Evolutionary conservation across 768 basidiomycete species (phyloP), one percentile per base, ranked within the genome.

Genomic region (Lentinula edodes): DNA sequence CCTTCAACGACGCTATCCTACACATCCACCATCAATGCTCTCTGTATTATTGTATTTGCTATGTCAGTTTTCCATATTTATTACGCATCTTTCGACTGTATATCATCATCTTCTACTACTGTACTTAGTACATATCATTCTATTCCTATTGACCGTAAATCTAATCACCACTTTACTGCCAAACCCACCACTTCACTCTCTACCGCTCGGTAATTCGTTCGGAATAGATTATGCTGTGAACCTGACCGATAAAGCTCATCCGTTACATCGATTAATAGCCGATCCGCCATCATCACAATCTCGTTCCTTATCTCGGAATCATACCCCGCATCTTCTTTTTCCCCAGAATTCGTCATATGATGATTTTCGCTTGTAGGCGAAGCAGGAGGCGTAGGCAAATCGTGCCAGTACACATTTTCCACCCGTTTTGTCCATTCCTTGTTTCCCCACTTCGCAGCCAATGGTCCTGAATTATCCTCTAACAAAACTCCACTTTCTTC

Each of bases 201-300:
- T 1, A 97, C 93, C 32, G 90, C 90, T 62, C 85, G 82, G 70
- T 94, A 96, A 69, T 83, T 75, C 2, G 95, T 96, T 71, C 93
- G 80, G 68, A 96, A 84, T 36, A 84, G 70, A 55, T 72, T 70
- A 68, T 75, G 73, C 50, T 83, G 39, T 39, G 59, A 6, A 36
- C 32, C 51, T 39, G 50, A n/a, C 34, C 66, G 68, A 64, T 67
- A 71, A 63, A 75, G 67, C 62, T 73, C 75, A 60, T 69, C 67
- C 46, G 64, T 64, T 59, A 72, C 70, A 66, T 43, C 72, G 66
- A 18, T 62, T 61, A 62, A 72, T 77, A 72, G 61, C 18, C 73
- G 69, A 64, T 86, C 83, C 16, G 63, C 65, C 61, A 78, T 69
- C 43, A 84, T 57, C 32, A 58, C 53, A 51, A 48, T 35, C 74